Conservation (phyloP, 768 basidiomycete species). For the Podaxis pistillaris region DNA sequence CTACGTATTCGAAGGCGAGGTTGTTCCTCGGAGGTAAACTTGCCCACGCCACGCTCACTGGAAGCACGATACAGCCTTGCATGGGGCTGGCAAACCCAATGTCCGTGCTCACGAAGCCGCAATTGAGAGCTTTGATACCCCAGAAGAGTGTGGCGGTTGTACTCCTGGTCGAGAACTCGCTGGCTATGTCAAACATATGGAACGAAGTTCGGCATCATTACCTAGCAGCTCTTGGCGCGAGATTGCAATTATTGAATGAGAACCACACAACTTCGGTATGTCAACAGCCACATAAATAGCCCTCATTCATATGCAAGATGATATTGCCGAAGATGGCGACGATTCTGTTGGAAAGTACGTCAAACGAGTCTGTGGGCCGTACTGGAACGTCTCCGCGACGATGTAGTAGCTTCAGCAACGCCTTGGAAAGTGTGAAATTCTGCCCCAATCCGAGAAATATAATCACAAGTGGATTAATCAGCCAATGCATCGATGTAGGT, state of each 20-base stretch:
- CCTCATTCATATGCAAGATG: not conserved
- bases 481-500: slow-evolving; percentile 45
- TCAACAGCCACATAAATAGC: slow-evolving; percentile 5
- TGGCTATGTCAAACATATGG: slow-evolving; percentile 43
- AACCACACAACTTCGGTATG: slow-evolving; percentile 38
- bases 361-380: not conserved
- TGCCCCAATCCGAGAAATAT: slow-evolving; percentile 40
- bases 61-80: not conserved
- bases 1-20: slow-evolving; percentile 3
- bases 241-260: slow-evolving; percentile 3
- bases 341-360: slow-evolving; percentile 12
- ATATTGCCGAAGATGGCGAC: slow-evolving; percentile 13
- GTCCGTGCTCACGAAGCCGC: slow-evolving; percentile 19
- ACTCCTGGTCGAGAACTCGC: slow-evolving; percentile 57
- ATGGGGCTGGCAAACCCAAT: slow-evolving; percentile 17
- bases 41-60: slow-evolving; percentile 3
- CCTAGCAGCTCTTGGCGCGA: slow-evolving; percentile 32
- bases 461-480: slow-evolving; percentile 42
- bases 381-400: slow-evolving; percentile 32
- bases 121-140: slow-evolving; percentile 23
- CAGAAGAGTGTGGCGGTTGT: slow-evolving; percentile 39
- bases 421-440: slow-evolving; percentile 41
- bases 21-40: slow-evolving; percentile 9
- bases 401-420: slow-evolving; percentile 37
- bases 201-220: slow-evolving; percentile 46